Evolutionary conservation across 1,284 basidiomycete genomes (phyloP), one percentile per base, ranked within the genome.

Genomic region (Irpex rosettiformis): DNA sequence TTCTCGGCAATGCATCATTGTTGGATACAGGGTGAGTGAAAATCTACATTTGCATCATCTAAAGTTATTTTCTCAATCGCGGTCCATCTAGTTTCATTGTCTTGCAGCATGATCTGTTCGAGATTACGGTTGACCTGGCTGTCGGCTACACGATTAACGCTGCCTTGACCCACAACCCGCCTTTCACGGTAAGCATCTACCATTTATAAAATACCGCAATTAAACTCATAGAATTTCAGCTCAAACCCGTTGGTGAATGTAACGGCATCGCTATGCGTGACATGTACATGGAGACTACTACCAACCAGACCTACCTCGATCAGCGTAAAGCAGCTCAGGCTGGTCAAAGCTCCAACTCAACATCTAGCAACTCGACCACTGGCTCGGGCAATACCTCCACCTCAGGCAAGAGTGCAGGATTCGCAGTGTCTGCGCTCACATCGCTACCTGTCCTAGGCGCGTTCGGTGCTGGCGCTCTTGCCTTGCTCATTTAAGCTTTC

Each of bases 61-160:
- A n/a, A n/a, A 45, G 16, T 29, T 10, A 7, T 56, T 13, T 3
- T 47, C 22, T 53, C 48, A 37, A 47, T 51, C 13, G 57, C 57
- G 27, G 24, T 65, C 78, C 60, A 64, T 70, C 62, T 55, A 92
- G 92, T 45, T 96, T 96, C 79, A 88, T 95, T 69, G 93, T 96
- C 49, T 81, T 98, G 56, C 79, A 92, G 70, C 94, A 96, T 70
- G 94, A 96, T 73, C 76, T 96, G 51, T 95, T 86, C 70, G 79
- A 90, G 67, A 84, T 91, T 67, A 91, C 90, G 11, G 93, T 96
- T 55, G 92, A 96, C 67, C 84, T 97, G 61, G 93, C 94, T 29
- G 81, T 91, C 61, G 91, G 92, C 52, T 95, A 94, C 76, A 89
- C 91, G 64, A 77, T 96, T n/a, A 82, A 89, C 56, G 76, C 83